phyloP scores from a whole-genome alignment of 768 basidiomycete genomes.

The Phylloporus scabripes region DNA sequence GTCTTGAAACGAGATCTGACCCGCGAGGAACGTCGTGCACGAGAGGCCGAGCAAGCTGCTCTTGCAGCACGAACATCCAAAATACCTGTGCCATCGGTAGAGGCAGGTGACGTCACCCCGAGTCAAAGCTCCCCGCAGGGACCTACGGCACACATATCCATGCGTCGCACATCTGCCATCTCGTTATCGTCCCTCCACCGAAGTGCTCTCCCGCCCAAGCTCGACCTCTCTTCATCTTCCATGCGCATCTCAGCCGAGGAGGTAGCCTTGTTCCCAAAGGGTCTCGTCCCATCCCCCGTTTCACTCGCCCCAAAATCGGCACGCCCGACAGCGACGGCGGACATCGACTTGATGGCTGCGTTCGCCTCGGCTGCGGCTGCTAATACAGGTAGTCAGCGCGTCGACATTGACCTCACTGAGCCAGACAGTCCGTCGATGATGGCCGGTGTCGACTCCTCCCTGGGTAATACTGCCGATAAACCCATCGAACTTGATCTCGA shows the following conservation, averaged over 20 bases:
- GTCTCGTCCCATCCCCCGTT: slow-evolving; percentile 66
- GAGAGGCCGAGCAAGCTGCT: slow-evolving; percentile 39
- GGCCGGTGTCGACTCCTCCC: slow-evolving; percentile 26
- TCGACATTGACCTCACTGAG: slow-evolving; percentile 59
- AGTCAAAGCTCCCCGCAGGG: slow-evolving; percentile 33
- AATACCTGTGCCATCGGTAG: slow-evolving; percentile 21
- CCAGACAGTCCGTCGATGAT: slow-evolving; percentile 31
- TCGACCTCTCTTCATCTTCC: slow-evolving; percentile 71
- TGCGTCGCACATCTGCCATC: slow-evolving; percentile 68
- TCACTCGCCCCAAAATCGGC: slow-evolving; percentile 79
- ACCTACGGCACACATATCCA: slow-evolving; percentile 26
- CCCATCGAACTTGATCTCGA: slow-evolving; percentile 80
- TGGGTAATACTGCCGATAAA: slow-evolving; percentile 69
- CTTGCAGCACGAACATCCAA: slow-evolving; percentile 31
- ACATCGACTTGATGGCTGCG: slow-evolving; percentile 62
- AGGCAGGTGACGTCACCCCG: slow-evolving; percentile 18
- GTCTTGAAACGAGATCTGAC: slow-evolving; percentile 66
- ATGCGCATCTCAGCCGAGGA: slow-evolving; percentile 65
- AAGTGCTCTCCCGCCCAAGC: slow-evolving; percentile 62
- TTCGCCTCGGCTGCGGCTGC: slow-evolving; percentile 42
- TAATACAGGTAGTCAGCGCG: slow-evolving; percentile 27
- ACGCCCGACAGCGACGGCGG: slow-evolving; percentile 50
- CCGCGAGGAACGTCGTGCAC: slow-evolving; percentile 52
- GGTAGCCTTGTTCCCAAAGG: slow-evolving; percentile 49
- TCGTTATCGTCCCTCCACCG: slow-evolving; percentile 77